Evolutionary conservation across 2,329 filamentous ascomycete species (phyloP), one percentile per base, ranked within the genome.

Genomic region (Leptographium galeiforme): DNA sequence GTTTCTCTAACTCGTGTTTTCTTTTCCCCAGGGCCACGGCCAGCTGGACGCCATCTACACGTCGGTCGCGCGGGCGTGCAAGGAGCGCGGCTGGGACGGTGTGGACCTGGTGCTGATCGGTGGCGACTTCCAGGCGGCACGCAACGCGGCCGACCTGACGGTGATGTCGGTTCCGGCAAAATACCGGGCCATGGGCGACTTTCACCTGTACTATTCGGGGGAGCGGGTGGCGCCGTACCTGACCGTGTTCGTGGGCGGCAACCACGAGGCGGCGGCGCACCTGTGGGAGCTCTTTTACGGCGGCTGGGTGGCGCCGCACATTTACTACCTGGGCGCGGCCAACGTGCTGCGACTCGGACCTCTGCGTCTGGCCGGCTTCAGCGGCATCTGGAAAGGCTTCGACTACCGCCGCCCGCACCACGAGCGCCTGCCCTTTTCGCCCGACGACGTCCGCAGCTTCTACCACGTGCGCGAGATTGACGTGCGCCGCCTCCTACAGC

Each of bases 251-350:
- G 83, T 95, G 50, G 90, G 84, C 45, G 93, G 93, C 2, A 98
- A 98, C 64, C 93, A 98, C 63, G 93, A 98, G 70, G 91, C 93
- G 0, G 87, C 87, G 62, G 89, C 87, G 50, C 82, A 97, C 67
- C 73, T 95, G 6, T 93, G 84, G 74, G 93, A 98, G 69, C 78
- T 98, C 0, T 95, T 88, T 71, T 95, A 97, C 64, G 93, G 93
- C 51, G 93, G 93, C 50, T 98, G 93, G 93, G 93, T 89, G 7
- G 91, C 91, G 8, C 89, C 89, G 10, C 95, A 93, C 60, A 97
- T 98, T 58, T 98, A 96, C 73, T 98, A 96, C 69, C 77, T 97
- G 66, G 93, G 93, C 49, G 88, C 89, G 38, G 89, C 93, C 56
- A 96, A 95, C 64, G 84, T 98, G 10, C 66, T 98, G 43, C 83